These are phyloP conservation scores for Sporisorium scitamineum DNA, from an alignment of 1,284 basidiomycete species.

Conservation along the genomic window DNA sequence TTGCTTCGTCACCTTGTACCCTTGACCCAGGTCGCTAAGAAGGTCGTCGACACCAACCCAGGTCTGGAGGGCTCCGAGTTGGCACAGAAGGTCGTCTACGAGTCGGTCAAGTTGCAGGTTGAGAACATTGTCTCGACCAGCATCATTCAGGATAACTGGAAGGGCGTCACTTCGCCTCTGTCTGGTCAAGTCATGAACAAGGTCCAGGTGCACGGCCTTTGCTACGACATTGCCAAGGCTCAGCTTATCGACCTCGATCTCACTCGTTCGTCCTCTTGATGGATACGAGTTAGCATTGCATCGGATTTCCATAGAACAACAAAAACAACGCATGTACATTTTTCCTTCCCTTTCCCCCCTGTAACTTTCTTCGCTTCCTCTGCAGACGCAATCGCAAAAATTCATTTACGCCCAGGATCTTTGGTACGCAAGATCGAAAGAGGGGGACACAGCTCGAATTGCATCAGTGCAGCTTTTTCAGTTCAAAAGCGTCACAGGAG, in stretches of 20 bases:
- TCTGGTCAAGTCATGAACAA: conserved; percentile 63
- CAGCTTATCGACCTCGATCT: conserved; percentile 51
- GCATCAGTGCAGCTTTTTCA: background rate
- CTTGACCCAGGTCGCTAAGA: conserved; percentile 56
- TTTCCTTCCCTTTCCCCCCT: background rate
- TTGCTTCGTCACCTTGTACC: conserved; percentile 63
- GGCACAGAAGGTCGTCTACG: conserved; percentile 53
- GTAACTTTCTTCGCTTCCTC: background rate
- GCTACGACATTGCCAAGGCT: conserved; percentile 60
- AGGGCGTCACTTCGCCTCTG: conserved; percentile 73
- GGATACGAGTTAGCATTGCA: background rate
- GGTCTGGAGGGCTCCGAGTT: conserved; percentile 31
- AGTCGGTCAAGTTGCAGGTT: conserved; percentile 80
- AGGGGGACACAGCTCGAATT: background rate
- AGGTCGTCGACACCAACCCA: conserved; percentile 43
- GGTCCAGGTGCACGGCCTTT: conserved; percentile 59
- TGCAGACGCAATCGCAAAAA: conserved; percentile 12
- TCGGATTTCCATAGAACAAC: conserved; percentile 9
- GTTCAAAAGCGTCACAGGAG: background rate
- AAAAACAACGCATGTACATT: conserved; percentile 7
- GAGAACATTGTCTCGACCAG: conserved; percentile 77
- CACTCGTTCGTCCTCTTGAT: conserved; percentile 29
- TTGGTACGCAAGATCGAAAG: background rate
- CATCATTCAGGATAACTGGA: conserved; percentile 80
- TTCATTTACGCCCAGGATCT: no score